phyloP scores from a whole-genome alignment of 371 early-diverging fungal species.

The Mortierella sp. region DNA sequence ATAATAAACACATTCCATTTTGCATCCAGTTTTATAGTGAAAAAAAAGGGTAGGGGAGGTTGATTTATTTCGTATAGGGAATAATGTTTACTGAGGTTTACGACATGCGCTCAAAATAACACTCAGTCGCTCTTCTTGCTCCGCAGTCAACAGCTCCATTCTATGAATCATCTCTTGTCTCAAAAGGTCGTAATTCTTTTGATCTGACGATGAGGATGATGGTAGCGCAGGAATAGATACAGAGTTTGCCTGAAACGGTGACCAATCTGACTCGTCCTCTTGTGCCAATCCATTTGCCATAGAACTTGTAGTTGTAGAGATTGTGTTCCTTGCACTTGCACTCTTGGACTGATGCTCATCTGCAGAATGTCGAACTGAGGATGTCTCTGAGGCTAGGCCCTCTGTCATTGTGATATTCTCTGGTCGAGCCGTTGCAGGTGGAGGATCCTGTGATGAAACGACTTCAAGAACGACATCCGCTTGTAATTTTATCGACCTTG shows the following conservation, averaged over 20 bases:
- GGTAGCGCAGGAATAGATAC: not conserved
- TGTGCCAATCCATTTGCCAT: not conserved
- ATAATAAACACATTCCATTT: slow-evolving; percentile 2
- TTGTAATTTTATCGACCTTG: slow-evolving; percentile 28
- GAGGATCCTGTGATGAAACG: slow-evolving; percentile 19
- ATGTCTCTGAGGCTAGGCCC: not conserved
- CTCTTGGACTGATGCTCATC: not conserved
- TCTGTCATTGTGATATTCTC: slow-evolving; percentile 10
- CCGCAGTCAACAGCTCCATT: slow-evolving; percentile 27
- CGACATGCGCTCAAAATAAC: slow-evolving; percentile 13
- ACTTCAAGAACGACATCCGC: slow-evolving; percentile 32
- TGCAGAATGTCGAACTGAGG: not conserved
- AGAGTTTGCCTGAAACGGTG: slow-evolving; percentile 32
- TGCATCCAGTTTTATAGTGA: not conserved
- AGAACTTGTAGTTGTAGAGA: slow-evolving; percentile 1
- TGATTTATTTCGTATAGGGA: not conserved
- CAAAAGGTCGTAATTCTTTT: not conserved
- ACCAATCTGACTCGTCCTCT: slow-evolving; percentile 26
- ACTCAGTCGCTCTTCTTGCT: slow-evolving; percentile 30
- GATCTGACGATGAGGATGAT: not conserved
- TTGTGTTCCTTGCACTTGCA: not conserved
- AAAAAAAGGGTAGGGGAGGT: too few relatives aligned
- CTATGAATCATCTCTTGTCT: slow-evolving; percentile 34
- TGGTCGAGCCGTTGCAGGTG: slow-evolving; percentile 13
- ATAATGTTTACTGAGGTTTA: slow-evolving; percentile 8